Percentiles rank a stretch among this genome's conserved stretches.
Conservation (phyloP, 2,329 filamentous ascomycete species). For the Colletotrichum sp. region DNA sequence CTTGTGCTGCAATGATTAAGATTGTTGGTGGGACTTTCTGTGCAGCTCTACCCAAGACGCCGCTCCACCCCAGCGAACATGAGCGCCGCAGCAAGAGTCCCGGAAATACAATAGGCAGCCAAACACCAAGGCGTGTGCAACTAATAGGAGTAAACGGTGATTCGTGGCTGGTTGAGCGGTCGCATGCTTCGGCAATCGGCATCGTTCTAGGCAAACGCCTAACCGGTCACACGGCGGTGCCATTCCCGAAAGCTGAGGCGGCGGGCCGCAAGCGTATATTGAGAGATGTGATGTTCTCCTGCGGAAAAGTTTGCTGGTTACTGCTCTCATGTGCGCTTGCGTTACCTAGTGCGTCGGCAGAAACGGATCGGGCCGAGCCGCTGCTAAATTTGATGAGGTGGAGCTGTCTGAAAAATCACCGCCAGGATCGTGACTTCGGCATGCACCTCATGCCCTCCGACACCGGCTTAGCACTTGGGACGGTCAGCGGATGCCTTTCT, state of each 20-base stretch:
- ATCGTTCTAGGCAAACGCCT: background rate
- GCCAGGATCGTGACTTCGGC: background rate
- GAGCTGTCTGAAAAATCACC: background rate
- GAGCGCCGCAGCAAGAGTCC: too few relatives aligned
- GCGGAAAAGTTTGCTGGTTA: too few relatives aligned
- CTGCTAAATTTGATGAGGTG: background rate
- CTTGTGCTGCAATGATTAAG: background rate
- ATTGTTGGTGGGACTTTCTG: background rate
- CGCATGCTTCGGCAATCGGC: background rate
- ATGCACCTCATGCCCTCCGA: background rate
- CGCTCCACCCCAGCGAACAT: background rate
- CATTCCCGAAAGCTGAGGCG: background rate
- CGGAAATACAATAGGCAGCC: background rate
- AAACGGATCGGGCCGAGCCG: background rate
- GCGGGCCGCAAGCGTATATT: background rate
- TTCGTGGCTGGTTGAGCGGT: background rate
- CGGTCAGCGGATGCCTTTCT: background rate
- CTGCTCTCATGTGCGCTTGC: too few relatives aligned
- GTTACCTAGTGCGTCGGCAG: background rate
- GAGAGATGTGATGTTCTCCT: background rate
- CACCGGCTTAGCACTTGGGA: background rate
- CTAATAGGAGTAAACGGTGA: background rate
- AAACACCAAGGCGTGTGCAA: background rate
- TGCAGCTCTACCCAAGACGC: background rate
- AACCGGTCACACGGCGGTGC: background rate